phyloP scores from a whole-genome alignment of 768 basidiomycete genomes.

The Tephrocybe sp. region DNA sequence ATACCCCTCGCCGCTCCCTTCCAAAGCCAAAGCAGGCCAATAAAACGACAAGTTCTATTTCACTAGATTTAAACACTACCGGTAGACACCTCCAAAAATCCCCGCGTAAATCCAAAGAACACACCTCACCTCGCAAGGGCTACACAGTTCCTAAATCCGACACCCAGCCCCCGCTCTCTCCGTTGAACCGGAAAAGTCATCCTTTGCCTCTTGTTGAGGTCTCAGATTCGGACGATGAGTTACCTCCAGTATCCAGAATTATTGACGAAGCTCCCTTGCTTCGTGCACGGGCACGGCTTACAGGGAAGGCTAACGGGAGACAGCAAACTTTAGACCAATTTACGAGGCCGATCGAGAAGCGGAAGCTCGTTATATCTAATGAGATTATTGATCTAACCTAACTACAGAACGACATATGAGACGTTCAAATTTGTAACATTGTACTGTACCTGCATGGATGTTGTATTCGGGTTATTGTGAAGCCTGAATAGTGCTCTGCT shows the following conservation, averaged over 20 bases:
- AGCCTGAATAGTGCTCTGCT: too few species aligned
- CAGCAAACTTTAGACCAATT: conserved; percentile 8
- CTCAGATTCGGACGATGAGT: conserved; percentile 33
- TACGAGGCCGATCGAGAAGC: not conserved
- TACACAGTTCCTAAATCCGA: not conserved
- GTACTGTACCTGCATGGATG: too few species aligned
- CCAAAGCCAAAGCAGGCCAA: conserved; percentile 1
- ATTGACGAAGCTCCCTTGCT: conserved; percentile 8
- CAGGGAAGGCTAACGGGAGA: conserved; percentile 2
- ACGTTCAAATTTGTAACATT: too few species aligned
- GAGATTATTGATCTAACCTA: conserved; percentile 17
- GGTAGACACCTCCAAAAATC: conserved; percentile 13
- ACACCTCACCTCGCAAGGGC: conserved; percentile 15
- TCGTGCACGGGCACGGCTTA: conserved; percentile 13
- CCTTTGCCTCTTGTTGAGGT: conserved; percentile 30
- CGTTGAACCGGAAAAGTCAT: not conserved
- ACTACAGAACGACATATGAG: too few species aligned
- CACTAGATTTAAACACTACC: not conserved
- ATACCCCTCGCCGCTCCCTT: not conserved
- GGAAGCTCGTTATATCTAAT: not conserved
- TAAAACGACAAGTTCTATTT: conserved; percentile 4
- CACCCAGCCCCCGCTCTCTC: conserved; percentile 1
- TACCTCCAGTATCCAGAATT: not conserved
- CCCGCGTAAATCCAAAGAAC: conserved; percentile 18
- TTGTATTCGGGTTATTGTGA: not conserved